Conservation (phyloP, 129 eudicot species). For the Deinandra increscens region DNA sequence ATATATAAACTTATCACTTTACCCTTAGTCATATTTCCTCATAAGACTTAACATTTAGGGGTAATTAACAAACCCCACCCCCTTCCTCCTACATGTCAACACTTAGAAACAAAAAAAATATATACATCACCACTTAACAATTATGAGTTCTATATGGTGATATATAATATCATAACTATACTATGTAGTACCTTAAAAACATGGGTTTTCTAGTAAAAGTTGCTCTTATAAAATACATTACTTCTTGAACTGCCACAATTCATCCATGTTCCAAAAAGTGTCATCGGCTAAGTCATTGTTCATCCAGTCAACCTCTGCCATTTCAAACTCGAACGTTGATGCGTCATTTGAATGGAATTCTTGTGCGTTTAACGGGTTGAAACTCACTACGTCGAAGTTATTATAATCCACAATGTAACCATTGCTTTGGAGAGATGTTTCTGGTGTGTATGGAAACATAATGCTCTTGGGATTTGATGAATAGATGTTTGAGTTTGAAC, state of each 20-base stretch:
- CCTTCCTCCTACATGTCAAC: conserved; percentile 12
- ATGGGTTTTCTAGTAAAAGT: not conserved
- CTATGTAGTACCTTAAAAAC: conserved; percentile 1
- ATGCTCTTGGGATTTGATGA: conserved; percentile 20
- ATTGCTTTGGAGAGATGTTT: conserved; percentile 20
- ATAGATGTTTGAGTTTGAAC: conserved; percentile 31
- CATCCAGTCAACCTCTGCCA: conserved; percentile 32
- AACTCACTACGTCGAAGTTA: conserved; percentile 16
- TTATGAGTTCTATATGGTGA: conserved; percentile 4
- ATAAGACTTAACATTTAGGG: conserved; percentile 21
- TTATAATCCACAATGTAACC: conserved; percentile 25
- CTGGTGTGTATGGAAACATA: conserved; percentile 19
- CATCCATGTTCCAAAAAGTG: conserved; percentile 50
- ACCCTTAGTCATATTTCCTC: not conserved
- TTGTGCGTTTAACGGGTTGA: conserved; percentile 26
- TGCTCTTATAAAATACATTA: conserved; percentile 9
- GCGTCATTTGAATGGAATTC: conserved; percentile 26
- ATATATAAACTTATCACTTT: not conserved
- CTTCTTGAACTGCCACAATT: conserved; percentile 73
- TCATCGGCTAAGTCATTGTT: conserved; percentile 17
- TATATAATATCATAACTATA: not conserved
- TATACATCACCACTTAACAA: conserved; percentile 9
- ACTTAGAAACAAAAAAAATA: conserved; percentile 7
- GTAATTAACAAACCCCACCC: conserved; percentile 14
- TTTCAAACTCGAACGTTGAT: conserved; percentile 25